Conservation (phyloP, 352 stramenopile genomes). For the Blastocystis sp. region DNA sequence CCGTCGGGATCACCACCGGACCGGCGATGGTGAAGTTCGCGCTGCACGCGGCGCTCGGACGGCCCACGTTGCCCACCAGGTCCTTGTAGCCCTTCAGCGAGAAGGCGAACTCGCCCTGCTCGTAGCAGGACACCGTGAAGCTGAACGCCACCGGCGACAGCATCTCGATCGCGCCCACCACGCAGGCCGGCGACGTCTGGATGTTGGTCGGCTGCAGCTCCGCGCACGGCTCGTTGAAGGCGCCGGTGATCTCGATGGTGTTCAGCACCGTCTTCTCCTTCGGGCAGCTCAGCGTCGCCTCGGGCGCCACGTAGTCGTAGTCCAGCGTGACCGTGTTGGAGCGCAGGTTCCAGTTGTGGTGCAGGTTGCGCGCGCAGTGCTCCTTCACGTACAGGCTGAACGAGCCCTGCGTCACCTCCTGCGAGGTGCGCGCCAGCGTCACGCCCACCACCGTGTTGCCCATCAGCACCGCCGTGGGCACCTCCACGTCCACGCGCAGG, state of each 20-base stretch:
- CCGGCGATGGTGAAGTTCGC: constrained; percentile 36
- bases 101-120: background rate
- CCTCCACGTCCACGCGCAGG: background rate
- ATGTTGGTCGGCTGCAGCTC: background rate
- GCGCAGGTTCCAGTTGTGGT: constrained; percentile 50
- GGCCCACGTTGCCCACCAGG: constrained; percentile 41
- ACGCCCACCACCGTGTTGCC: background rate
- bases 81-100: background rate
- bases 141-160: background rate
- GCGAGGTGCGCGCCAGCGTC: background rate
- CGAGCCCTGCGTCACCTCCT: background rate
- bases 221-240: constrained; percentile 20
- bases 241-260: background rate
- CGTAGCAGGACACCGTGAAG: constrained; percentile 9
- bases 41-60: background rate
- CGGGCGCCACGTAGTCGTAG: constrained; percentile 33
- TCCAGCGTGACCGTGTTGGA: constrained; percentile 11
- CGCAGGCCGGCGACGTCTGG: background rate
- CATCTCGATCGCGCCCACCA: constrained; percentile 14
- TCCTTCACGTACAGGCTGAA: constrained; percentile 42
- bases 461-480: background rate
- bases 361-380: background rate
- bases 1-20: background rate
- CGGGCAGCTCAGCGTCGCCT: constrained; percentile 17
- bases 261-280: background rate